Conservation (phyloP, 768 basidiomycete genomes). For the Inosperma sp. region DNA sequence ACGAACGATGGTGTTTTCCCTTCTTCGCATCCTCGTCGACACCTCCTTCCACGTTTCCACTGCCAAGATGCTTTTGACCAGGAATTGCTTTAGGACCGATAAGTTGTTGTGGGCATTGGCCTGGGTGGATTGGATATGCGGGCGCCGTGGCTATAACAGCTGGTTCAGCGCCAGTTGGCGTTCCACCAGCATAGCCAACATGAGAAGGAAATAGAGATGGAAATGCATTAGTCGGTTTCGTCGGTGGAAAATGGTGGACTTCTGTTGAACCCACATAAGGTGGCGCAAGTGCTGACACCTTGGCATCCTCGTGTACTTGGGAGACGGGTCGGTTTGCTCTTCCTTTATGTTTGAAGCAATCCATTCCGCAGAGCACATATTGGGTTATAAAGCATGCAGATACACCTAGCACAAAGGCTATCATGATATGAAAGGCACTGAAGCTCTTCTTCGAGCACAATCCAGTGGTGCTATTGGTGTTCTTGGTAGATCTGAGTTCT, state of each 20-base stretch:
- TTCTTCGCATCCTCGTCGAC: conserved; percentile 18
- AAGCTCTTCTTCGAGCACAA: conserved; percentile 27
- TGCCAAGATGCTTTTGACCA: conserved; percentile 12
- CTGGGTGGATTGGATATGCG: conserved; percentile 72
- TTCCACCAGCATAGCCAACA: conserved; percentile 73
- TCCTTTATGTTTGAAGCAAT: conserved; percentile 31
- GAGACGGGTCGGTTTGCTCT: conserved; percentile 4
- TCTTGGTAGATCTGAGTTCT: conserved; percentile 10
- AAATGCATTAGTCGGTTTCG: conserved; percentile 65
- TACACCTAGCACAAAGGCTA: conserved; percentile 53
- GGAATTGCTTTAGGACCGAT: conserved; percentile 42
- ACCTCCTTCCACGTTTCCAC: conserved; percentile 9
- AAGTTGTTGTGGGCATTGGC: conserved; percentile 51
- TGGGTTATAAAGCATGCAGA: conserved; percentile 49
- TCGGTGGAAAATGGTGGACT: conserved; percentile 66
- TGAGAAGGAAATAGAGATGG: conserved; percentile 72
- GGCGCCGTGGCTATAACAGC: conserved; percentile 71
- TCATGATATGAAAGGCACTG: conserved; percentile 35
- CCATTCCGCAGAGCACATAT: conserved; percentile 40
- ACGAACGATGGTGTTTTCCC: conserved; percentile 34
- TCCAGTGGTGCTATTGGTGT: conserved; percentile 10
- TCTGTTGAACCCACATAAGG: conserved; percentile 72
- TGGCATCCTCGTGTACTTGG: too few relatives aligned
- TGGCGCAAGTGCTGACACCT: conserved; percentile 43
- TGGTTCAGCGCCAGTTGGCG: conserved; percentile 76